These are phyloP conservation scores for Pyricularia sp. DNA, from an alignment of 2,329 filamentous ascomycete species.

Conservation along the genomic window DNA sequence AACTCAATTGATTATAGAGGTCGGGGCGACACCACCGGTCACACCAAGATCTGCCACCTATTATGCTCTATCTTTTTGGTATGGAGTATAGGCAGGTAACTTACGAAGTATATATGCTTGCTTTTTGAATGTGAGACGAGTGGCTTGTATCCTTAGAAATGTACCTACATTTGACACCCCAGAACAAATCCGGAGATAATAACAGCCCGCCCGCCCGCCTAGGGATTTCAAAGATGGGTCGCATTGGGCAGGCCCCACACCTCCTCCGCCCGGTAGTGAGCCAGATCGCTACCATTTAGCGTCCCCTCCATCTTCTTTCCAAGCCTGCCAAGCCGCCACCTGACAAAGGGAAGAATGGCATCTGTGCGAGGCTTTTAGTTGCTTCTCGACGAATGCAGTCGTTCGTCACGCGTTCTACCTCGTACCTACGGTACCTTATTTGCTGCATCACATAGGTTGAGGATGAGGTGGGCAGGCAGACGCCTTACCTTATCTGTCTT, in stretches of 20 bases:
- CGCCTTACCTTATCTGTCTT: background rate
- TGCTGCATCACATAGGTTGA: background rate
- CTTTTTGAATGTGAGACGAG: background rate
- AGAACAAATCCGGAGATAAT: background rate
- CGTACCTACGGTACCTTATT: no score
- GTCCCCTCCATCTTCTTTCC: background rate
- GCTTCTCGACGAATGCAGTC: background rate
- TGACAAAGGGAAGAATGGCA: background rate
- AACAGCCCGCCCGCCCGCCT: background rate
- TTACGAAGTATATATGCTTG: background rate
- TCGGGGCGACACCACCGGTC: no score
- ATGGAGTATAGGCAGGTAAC: background rate
- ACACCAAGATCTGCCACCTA: no score
- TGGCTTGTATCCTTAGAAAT: background rate
- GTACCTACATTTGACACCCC: background rate
- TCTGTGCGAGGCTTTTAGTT: background rate
- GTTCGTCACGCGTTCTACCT: background rate
- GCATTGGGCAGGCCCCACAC: background rate
- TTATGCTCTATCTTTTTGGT: no score
- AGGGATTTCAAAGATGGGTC: background rate
- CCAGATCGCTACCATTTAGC: background rate
- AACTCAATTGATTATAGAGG: background rate
- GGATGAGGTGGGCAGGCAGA: no score
- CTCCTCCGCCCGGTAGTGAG: background rate
- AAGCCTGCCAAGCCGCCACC: background rate